A percentile compares a stretch with the other conserved stretches of the same genome.
These are phyloP conservation scores for Lepiota venenata DNA, from an alignment of 768 basidiomycete genomes.

Conservation along the genomic window DNA sequence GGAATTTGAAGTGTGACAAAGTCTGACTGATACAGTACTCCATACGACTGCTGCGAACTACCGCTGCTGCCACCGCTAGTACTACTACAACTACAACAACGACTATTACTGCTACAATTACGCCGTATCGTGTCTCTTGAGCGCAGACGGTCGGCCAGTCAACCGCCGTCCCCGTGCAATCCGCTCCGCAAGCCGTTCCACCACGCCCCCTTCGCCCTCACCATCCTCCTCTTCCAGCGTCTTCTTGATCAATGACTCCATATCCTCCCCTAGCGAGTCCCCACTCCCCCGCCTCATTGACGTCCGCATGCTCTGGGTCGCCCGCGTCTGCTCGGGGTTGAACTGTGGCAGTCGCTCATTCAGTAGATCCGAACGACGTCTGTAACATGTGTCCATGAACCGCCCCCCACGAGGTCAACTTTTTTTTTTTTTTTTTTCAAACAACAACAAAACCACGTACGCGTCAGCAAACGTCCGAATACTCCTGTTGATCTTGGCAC, in stretches of 20 bases:
- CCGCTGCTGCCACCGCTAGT: too few species aligned
- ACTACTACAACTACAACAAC: neutral
- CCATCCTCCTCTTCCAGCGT: conserved; percentile 58
- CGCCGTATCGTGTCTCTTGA: conserved; percentile 63
- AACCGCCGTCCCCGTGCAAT: conserved; percentile 49
- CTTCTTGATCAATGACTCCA: conserved; percentile 65
- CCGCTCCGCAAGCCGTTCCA: conserved; percentile 44
- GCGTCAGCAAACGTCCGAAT: conserved; percentile 78
- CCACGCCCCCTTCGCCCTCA: conserved; percentile 34
- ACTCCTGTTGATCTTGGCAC: conserved; percentile 51
- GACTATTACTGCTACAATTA: neutral
- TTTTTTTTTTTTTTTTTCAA: too few species aligned
- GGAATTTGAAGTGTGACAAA: neutral
- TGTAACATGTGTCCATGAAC: conserved; percentile 21
- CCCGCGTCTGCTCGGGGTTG: conserved; percentile 26
- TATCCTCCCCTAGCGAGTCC: conserved; percentile 44
- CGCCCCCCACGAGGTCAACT: neutral
- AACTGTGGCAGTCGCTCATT: conserved; percentile 75
- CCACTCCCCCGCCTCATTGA: conserved; percentile 29
- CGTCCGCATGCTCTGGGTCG: conserved; percentile 54
- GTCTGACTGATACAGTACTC: neutral
- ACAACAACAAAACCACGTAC: conserved; percentile 36
- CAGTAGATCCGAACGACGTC: conserved; percentile 66
- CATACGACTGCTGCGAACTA: neutral
- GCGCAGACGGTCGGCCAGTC: conserved; percentile 42